Evolutionary conservation across 805 yeast genomes (phyloP).

Genomic region (Starmerella gropengiesseri): DNA sequence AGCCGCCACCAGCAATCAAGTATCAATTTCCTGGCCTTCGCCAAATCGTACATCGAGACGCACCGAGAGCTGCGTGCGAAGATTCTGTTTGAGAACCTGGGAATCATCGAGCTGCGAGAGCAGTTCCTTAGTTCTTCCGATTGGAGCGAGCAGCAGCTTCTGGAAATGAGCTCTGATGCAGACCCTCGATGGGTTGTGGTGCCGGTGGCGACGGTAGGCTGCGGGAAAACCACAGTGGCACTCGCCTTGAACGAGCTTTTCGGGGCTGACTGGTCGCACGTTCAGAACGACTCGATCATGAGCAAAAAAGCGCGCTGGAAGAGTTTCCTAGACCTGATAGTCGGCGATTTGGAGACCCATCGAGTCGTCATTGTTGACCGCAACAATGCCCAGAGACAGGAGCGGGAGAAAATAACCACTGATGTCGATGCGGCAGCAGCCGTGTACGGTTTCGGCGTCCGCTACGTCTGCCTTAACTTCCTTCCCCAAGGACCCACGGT

Average conservation of each 20-base stretch:
- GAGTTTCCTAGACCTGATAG: slow-evolving; percentile 18
- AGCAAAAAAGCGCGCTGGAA: slow-evolving; percentile 26
- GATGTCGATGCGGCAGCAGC: slow-evolving; percentile 40
- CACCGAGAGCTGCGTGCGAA: slow-evolving; percentile 39
- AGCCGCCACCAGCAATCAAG: slow-evolving; percentile 50
- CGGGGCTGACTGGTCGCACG: slow-evolving; percentile 49
- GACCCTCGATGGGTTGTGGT: slow-evolving; percentile 48
- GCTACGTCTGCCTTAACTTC: slow-evolving; percentile 61
- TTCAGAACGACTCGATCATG: slow-evolving; percentile 69
- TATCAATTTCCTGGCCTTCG: slow-evolving; percentile 57
- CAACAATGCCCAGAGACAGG: slow-evolving; percentile 65
- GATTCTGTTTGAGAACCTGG: slow-evolving; percentile 44
- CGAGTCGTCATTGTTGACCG: slow-evolving; percentile 64
- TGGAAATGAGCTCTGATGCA: slow-evolving; percentile 33
- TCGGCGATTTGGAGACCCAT: slow-evolving; percentile 30
- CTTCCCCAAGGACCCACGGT: slow-evolving; percentile 34
- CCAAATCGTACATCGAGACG: slow-evolving; percentile 41
- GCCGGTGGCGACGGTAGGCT: slow-evolving; percentile 84
- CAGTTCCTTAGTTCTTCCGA: slow-evolving; percentile 46
- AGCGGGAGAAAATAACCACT: slow-evolving; percentile 54
- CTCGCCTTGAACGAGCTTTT: slow-evolving; percentile 45
- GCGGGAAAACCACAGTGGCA: slow-evolving; percentile 85
- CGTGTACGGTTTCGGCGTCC: slow-evolving; percentile 37
- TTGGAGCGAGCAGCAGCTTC: slow-evolving; percentile 48
- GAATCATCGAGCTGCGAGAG: slow-evolving; percentile 65